A percentile compares a stretch with the other conserved stretches of the same genome.
Conservation (phyloP, 805 yeast genomes). For the Spathaspora passalidarum region DNA sequence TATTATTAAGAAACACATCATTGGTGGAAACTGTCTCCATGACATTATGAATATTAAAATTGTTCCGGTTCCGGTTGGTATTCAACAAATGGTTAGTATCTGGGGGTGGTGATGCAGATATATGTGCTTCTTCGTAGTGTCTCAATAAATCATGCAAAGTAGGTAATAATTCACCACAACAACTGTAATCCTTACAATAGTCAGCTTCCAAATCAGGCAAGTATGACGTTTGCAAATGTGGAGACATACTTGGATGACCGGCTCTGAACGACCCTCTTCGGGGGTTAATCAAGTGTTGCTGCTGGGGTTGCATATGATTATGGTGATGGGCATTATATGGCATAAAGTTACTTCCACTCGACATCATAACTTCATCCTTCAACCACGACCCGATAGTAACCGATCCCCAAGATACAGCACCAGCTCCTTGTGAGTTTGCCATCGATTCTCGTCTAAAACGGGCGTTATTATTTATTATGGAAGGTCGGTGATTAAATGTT, state of each 20-base stretch:
- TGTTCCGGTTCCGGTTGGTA: constrained; percentile 30
- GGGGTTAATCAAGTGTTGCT: constrained; percentile 26
- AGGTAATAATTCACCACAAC: constrained; percentile 92
- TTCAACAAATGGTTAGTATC: constrained; percentile 30
- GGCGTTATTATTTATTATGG: constrained; percentile 35
- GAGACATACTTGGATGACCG: constrained; percentile 42
- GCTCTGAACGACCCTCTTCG: constrained; percentile 36
- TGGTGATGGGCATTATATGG: constrained; percentile 9
- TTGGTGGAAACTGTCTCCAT: constrained; percentile 91
- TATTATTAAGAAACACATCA: constrained; percentile 73
- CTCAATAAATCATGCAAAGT: constrained; percentile 89
- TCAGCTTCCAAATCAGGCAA: constrained; percentile 92
- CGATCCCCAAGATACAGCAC: constrained; percentile 87
- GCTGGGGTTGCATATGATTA: constrained; percentile 3
- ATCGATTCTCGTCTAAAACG: constrained; percentile 80
- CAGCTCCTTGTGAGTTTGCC: constrained; percentile 94
- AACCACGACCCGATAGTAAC: constrained; percentile 94
- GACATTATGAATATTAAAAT: constrained; percentile 49
- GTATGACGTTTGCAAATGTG: constrained; percentile 72
- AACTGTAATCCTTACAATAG: constrained; percentile 93
- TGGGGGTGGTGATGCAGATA: constrained; percentile 51
- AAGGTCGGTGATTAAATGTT: constrained; percentile 39
- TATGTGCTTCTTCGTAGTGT: constrained; percentile 96
- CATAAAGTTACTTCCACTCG: constrained; percentile 3
- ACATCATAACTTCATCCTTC: constrained; percentile 83